Evolutionary conservation across 2,329 filamentous ascomycete genomes (phyloP), one percentile per base, ranked within the genome.

Genomic region (Penicillium sp.): DNA sequence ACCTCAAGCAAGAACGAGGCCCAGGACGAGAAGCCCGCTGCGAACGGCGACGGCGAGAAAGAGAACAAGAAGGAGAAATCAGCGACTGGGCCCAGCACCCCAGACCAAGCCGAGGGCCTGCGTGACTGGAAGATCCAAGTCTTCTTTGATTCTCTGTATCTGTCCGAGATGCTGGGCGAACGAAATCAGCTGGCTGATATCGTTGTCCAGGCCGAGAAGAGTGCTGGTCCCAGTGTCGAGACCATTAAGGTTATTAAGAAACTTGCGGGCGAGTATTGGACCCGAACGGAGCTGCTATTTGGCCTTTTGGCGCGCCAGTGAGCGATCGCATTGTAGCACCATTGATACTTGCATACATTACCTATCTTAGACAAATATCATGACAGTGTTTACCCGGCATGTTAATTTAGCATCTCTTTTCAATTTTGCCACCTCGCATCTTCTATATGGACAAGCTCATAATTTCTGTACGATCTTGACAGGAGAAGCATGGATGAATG

Each of bases 261-360:
- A 71, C 77, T 80, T 14, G 84, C 90, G 5, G 77, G 81, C 43
- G 90, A 92, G 48, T 95, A 94, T 71, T 94, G 90, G 85, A 90
- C 88, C 76, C 85, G 88, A 65, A 94, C 89, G 10, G 87, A 83
- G 70, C 73, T 97, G 58, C 72, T 97, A 24, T 96, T 97, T 74
- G 91, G 89, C 2, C 75, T 96, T 53, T 74, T 97, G 59, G 80
- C 79, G 5, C 51, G 51, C 36, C 55, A 24, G 18, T 54, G 40
- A 54, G 22, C 16, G n/a, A 1, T 14, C 24, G 4, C 45, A 2
- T 27, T 16, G 14, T 16, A 31, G 24, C 9, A 18, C 10, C 4
- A 14, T 36, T 39, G 34, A 34, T 13, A 14, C 6, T 11, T 39
- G 3, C 27, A 50, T 46, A 21, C 14, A 32, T 45, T 24, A 40